Base-by-base conservation (phyloP, 2,329 filamentous ascomycete genomes). In the Phoma sp. region DNA sequence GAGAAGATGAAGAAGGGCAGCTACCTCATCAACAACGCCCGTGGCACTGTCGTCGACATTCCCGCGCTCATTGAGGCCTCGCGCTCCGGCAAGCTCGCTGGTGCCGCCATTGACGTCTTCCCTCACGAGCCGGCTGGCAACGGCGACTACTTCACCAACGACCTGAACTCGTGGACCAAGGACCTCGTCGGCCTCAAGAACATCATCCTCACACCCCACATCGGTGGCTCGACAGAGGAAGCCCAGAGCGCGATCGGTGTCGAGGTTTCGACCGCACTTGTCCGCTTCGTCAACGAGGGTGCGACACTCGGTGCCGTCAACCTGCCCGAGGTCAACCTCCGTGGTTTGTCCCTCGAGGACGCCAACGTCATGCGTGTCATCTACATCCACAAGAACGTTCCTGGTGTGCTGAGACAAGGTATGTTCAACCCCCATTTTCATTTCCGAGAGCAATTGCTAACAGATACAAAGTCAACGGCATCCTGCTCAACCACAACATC, bases 221-320 rank as follows among this genome's bases (percentile, higher is more conserved):
- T 99, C 70, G 95, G 95, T 66, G 95, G 95, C 51, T 96, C 91
- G 77, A 99, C 95, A 0, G 95, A 99, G 78, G 95, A 99, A 78
- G 95, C 95, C 4, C 95, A 99, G 79, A 88, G 90, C 54, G 93
- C 95, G 13, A 99, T 99, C 73, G 95, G 95, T 65, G 84, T 96
- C 38, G 95, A 99, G 81, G 95, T 99, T 54, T 87, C 85, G 60
- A 89, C 95, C 42, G 90, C 93, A 36, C 81, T 99, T 47, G 89
- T 96, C 52, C 87, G 90, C 69, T 99, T 98, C 75, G 95, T 98
- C 73, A 99, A 98, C 79, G 91, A 95, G 76, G 95, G 95, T 57
- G 86, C 89, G 52, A 99, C 95, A 3, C 77, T 96, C 24, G 93
- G 92, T 62, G 91, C 93, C 57, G 95, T 98, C 73, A 99, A 99